Evolutionary conservation across 768 basidiomycete genomes (phyloP), one percentile per base, ranked within the genome.

Genomic region (Leccinum arenicola): DNA sequence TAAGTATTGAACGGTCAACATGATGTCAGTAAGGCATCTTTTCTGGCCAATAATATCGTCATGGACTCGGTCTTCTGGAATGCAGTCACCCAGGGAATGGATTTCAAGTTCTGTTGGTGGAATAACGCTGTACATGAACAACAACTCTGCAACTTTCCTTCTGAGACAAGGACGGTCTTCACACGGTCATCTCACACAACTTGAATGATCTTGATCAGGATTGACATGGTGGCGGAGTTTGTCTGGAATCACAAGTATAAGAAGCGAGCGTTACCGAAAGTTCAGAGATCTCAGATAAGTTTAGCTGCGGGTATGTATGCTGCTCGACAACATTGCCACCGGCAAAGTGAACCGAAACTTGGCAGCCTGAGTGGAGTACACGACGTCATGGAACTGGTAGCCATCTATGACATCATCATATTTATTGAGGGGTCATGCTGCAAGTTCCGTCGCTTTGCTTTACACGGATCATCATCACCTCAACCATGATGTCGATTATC

Each of bases 321-420:
- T 12, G 38, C 38, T 40, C 38, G 38, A 40, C 9, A n/a, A 40
- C 17, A 38, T n/a, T 21, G 56, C 52, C 52, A 57, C 53, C 56
- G 19, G 55, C 2, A 8, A 54, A 38, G 52, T 23, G 23, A 23
- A 48, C 21, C 21, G 36, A 36, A 36, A 36, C 36, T n/a, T 43
- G 40, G n/a, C n/a, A 43, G 9, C 29, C 29, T 29, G 29, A 29
- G n/a, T n/a, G 40, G 40, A 40, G 40, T 40, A 27, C 25, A 53
- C 23, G 6, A 61, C 52, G 50, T 61, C 58, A 60, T 47, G 19
- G 45, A 21, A 21, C 21, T 47, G 45, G 21, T 14, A 29, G 12
- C 45, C 7, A 10, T 31, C 23, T 29, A 58, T 63, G 61, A 63
- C 61, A 58, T 63, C 62, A 63, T 33, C 33, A 33, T 4, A 33